Percentiles rank a stretch among this genome's conserved stretches.
Evolutionary conservation across 331 rosid species (phyloP).

Genomic region (Acacia concinna): DNA sequence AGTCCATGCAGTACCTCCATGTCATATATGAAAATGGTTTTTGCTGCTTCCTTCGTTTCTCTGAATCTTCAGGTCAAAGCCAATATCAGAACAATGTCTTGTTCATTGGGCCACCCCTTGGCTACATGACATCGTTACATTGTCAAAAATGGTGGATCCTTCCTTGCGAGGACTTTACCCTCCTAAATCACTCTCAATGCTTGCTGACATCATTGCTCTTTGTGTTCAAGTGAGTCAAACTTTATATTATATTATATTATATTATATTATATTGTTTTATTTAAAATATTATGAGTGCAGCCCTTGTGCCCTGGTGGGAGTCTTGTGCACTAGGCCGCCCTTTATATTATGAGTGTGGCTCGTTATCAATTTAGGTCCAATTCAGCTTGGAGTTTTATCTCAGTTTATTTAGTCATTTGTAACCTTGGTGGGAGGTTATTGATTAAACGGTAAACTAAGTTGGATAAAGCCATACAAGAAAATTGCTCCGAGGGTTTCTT

Average conservation of each 20-base stretch:
- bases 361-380: no score
- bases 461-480: no score
- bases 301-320: no score
- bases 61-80: constrained; percentile 50
- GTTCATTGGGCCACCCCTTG: constrained; percentile 86
- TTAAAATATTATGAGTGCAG: no score
- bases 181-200: constrained; percentile 74
- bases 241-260: neutral
- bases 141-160: constrained; percentile 77
- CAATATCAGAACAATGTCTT: constrained; percentile 65
- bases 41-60: neutral
- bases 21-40: constrained; percentile 9
- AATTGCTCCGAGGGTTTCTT: no score
- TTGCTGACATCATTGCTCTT: constrained; percentile 76
- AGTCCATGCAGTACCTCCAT: neutral
- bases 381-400: no score
- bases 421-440: no score
- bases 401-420: no score
- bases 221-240: constrained; percentile 70
- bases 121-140: constrained; percentile 67
- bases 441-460: no score
- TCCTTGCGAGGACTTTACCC: constrained; percentile 88
- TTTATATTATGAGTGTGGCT: no score
- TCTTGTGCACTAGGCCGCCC: no score
- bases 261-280: no score